phyloP scores from a whole-genome alignment of 108 stramenopile genomes.

The Pelagomonas calceolata region DNA sequence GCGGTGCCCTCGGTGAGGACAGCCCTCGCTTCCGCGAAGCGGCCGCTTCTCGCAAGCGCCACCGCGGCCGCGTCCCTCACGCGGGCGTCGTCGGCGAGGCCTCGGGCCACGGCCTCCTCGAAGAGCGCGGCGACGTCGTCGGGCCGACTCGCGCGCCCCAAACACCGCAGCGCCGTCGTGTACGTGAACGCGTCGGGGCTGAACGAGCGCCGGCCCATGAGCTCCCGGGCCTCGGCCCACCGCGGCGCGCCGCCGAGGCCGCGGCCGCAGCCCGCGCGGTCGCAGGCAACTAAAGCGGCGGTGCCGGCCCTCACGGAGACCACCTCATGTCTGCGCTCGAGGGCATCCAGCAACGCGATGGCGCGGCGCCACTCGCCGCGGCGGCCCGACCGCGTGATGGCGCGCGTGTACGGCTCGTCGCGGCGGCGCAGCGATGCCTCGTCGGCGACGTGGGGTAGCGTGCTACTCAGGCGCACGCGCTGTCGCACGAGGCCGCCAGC shows the following conservation, averaged over 20 bases:
- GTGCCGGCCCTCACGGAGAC: no score
- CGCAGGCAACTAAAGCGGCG: no score
- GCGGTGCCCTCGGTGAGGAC: background rate
- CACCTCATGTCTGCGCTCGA: background rate
- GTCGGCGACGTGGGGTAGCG: no score
- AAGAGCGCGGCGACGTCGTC: background rate
- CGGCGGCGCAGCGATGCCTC: no score
- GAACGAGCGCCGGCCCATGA: background rate
- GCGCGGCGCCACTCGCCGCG: conserved; percentile 1
- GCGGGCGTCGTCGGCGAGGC: no score
- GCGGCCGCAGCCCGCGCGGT: no score
- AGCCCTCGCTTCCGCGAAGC: background rate
- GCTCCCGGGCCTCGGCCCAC: background rate
- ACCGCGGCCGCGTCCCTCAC: background rate
- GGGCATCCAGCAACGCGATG: background rate
- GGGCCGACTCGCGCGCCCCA: background rate
- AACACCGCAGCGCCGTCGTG: background rate
- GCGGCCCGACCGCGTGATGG: background rate
- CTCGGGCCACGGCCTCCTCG: no score
- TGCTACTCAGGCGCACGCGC: no score
- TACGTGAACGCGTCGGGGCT: background rate
- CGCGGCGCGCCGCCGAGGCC: background rate
- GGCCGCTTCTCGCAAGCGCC: background rate
- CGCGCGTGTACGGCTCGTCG: background rate
- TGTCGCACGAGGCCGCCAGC: no score